A percentile compares a stretch with the other conserved stretches of the same genome.
Conservation (phyloP, 257 asterid species). For the Fraxinus quadrangulata region DNA sequence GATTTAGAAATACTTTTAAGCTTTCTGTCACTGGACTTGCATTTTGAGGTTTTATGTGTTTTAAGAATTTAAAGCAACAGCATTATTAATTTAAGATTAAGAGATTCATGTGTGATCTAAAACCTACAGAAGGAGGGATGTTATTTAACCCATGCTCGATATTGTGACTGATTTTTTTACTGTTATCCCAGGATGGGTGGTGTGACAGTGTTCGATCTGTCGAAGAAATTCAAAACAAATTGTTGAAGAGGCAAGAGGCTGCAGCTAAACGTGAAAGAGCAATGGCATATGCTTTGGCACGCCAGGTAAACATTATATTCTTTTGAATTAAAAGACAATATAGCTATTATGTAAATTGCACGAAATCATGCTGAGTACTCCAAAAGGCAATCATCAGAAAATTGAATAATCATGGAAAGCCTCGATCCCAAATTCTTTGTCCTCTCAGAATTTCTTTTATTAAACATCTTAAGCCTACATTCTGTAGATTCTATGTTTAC, state of each 20-base stretch:
- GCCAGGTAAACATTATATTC: conserved; percentile 56
- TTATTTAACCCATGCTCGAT: background rate
- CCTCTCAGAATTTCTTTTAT: background rate
- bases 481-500: background rate
- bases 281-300: conserved; percentile 91
- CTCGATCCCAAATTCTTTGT: too few relatives aligned
- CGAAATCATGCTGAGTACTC: too few relatives aligned
- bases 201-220: conserved; percentile 76
- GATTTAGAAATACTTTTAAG: conserved; percentile 3
- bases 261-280: conserved; percentile 96
- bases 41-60: background rate
- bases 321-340: conserved; percentile 4
- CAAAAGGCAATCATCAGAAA: too few relatives aligned
- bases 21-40: conserved; percentile 3
- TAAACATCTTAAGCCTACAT: background rate
- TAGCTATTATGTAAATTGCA: background rate
- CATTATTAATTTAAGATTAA: background rate
- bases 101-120: background rate
- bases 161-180: conserved; percentile 15
- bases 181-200: conserved; percentile 71
- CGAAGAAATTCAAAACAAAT: conserved; percentile 73
- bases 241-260: conserved; percentile 88
- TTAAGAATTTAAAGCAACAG: background rate
- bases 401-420: too few relatives aligned
- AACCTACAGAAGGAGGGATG: background rate